Percentiles rank a stretch among this genome's conserved stretches.
phyloP scores from a whole-genome alignment of 495 filamentous ascomycete genomes.

The Glonium stellatum region DNA sequence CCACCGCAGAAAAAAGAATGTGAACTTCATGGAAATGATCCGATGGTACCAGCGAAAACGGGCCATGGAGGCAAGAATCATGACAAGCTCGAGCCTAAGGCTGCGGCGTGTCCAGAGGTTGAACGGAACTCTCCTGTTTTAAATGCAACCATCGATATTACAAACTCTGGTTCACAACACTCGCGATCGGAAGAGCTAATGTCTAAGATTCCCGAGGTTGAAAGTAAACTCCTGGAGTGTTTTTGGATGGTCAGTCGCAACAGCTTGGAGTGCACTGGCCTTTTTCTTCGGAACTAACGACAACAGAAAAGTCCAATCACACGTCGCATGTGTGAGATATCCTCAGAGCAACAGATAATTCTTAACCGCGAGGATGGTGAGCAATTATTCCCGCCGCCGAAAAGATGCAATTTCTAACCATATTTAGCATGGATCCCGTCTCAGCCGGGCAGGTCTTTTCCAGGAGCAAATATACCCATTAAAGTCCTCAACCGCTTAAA shows the following conservation, averaged over 20 bases:
- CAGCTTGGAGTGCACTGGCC: neutral
- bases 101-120: too few species aligned
- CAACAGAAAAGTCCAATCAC: neutral
- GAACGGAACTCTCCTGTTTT: too few species aligned
- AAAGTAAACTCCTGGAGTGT: neutral
- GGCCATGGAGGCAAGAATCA: too few species aligned
- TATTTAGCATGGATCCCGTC: neutral
- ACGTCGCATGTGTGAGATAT: neutral
- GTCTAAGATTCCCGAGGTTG: neutral
- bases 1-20: too few species aligned
- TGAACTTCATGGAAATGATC: too few species aligned
- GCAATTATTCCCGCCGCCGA: too few species aligned
- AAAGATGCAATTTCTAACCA: neutral
- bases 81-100: too few species aligned
- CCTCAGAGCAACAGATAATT: neutral
- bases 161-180: too few species aligned
- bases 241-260: neutral
- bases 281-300: neutral
- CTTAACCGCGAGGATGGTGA: neutral
- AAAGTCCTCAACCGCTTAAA: slow-evolving; percentile 3
- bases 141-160: too few species aligned
- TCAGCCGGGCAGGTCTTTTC: slow-evolving; percentile 5
- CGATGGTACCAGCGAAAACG: too few species aligned
- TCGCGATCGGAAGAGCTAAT: neutral
- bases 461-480: slow-evolving; percentile 20